Conservation (phyloP, 1,284 basidiomycete species). For the Takashimella tepidaria region DNA sequence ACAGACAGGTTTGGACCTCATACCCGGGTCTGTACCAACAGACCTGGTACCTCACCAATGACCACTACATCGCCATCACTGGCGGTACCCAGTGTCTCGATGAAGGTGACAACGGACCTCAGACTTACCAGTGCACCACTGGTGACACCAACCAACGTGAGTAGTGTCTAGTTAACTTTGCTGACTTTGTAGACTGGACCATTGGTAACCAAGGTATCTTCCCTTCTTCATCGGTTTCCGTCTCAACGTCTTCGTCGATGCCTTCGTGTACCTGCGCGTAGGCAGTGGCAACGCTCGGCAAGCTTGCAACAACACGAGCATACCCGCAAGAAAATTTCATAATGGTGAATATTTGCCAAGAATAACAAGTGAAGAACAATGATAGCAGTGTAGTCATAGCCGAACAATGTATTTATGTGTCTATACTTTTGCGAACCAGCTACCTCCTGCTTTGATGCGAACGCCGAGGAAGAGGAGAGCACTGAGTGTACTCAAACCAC, state of each 20-base stretch:
- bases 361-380: too few relatives aligned
- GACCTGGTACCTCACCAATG: constrained; percentile 27
- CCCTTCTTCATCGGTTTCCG: background rate
- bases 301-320: too few relatives aligned
- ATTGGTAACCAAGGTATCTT: background rate
- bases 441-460: background rate
- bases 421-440: background rate
- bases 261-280: background rate
- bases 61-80: constrained; percentile 35
- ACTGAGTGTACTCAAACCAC: constrained; percentile 15
- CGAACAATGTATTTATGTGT: too few relatives aligned
- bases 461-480: background rate
- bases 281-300: too few relatives aligned
- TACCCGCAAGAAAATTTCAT: too few relatives aligned
- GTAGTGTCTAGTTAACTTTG: background rate
- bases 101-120: constrained; percentile 22
- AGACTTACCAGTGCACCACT: constrained; percentile 33
- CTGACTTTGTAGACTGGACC: background rate
- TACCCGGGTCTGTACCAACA: constrained; percentile 25
- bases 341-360: too few relatives aligned
- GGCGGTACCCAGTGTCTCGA: constrained; percentile 36
- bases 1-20: constrained; percentile 14
- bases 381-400: too few relatives aligned
- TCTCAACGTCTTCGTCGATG: background rate
- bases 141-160: constrained; percentile 32